These are phyloP conservation scores for Trichomonas tenax DNA, from an alignment of 208 protist species.

Conservation along the genomic window DNA sequence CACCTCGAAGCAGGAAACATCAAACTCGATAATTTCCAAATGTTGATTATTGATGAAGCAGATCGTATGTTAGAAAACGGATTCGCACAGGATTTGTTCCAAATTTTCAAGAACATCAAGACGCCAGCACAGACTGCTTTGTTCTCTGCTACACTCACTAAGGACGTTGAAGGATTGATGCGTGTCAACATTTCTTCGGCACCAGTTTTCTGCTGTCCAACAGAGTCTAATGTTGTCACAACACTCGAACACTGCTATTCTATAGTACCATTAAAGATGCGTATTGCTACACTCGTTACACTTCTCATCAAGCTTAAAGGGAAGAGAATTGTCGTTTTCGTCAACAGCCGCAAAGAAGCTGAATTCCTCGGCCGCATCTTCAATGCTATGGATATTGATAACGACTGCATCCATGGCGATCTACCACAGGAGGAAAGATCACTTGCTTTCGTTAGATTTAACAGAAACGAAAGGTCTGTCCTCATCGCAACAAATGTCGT, in stretches of 20 bases:
- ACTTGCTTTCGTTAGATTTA: conserved; percentile 90
- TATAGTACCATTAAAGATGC: neutral
- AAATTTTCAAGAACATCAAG: conserved; percentile 74
- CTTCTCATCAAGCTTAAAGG: neutral
- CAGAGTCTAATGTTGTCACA: neutral
- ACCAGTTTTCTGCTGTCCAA: neutral
- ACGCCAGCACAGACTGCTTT: conserved; percentile 80
- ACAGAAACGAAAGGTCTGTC: conserved; percentile 38
- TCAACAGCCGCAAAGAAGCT: neutral
- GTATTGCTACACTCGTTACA: neutral
- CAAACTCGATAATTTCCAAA: conserved; percentile 25
- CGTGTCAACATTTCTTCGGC: neutral
- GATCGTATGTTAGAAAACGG: conserved; percentile 91
- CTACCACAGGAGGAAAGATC: conserved; percentile 82
- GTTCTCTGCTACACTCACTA: conserved; percentile 97
- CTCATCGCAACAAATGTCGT: conserved; percentile 80
- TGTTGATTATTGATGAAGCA: conserved; percentile 85
- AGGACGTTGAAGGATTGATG: conserved; percentile 40
- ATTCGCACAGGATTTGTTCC: conserved; percentile 71
- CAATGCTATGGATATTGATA: neutral
- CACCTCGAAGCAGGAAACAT: conserved; percentile 76
- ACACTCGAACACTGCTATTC: neutral
- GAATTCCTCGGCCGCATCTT: neutral
- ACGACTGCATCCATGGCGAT: neutral
- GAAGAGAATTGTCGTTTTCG: neutral